A percentile compares a stretch with the other conserved stretches of the same genome.
phyloP scores from a whole-genome alignment of 192 early-diverging fungal genomes.

The Coemansia aciculifera region DNA sequence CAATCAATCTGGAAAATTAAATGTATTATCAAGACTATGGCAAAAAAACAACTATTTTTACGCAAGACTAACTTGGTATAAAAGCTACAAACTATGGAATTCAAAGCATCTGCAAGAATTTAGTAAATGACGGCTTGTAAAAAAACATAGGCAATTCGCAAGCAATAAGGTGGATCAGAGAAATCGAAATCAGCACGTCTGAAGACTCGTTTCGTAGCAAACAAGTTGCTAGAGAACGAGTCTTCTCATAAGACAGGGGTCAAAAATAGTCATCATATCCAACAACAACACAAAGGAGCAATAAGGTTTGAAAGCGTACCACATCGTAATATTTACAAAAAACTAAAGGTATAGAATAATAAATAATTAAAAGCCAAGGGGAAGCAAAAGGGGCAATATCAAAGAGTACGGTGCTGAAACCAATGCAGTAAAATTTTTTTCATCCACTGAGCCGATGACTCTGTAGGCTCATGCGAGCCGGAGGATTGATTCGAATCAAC shows the following conservation, averaged over 20 bases:
- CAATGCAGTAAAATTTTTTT: background rate
- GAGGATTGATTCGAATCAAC: background rate
- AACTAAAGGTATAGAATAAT: background rate
- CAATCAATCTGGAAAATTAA: constrained; percentile 6
- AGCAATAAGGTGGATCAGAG: background rate
- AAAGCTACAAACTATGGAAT: background rate
- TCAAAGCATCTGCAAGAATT: background rate
- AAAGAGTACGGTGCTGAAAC: background rate
- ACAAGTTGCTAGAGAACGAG: background rate
- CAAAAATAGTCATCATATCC: constrained; percentile 13
- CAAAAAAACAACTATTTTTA: too few species aligned
- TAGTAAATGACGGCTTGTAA: background rate
- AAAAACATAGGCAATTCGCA: background rate
- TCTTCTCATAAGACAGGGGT: constrained; percentile 9
- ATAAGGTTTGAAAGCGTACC: background rate
- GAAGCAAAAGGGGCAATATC: background rate
- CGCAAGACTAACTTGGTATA: too few species aligned
- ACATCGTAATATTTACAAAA: background rate
- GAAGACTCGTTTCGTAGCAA: background rate
- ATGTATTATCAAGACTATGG: background rate
- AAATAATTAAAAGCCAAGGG: background rate
- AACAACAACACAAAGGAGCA: background rate
- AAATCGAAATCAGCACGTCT: constrained; percentile 5
- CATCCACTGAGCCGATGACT: background rate
- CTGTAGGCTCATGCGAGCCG: background rate